phyloP scores from a whole-genome alignment of 2,329 filamentous ascomycete species.

The Aspergillus ustus region DNA sequence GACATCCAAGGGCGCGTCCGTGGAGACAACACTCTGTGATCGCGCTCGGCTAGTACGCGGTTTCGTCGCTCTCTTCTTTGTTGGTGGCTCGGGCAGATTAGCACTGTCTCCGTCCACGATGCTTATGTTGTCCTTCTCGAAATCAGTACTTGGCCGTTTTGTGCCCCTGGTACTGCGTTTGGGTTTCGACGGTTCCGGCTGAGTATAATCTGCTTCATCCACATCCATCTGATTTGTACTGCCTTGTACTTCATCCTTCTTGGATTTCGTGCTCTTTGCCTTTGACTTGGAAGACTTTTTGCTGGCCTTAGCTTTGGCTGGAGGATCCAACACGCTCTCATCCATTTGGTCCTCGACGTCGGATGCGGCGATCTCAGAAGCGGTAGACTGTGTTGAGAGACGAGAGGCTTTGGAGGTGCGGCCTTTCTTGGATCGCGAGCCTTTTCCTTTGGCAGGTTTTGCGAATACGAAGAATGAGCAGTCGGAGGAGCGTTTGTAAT shows the following conservation, averaged over 20 bases:
- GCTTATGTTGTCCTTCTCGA: slow-evolving; percentile 39
- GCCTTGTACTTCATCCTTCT: slow-evolving; percentile 50
- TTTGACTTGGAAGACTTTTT: slow-evolving; percentile 46
- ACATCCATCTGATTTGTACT: slow-evolving; percentile 40
- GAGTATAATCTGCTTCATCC: slow-evolving; percentile 31
- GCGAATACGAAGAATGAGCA: slow-evolving; percentile 82
- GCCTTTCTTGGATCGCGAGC: slow-evolving; percentile 58
- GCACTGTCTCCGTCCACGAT: slow-evolving; percentile 19
- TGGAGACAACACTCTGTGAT: slow-evolving; percentile 40
- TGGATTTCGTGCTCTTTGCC: slow-evolving; percentile 42
- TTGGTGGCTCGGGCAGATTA: slow-evolving; percentile 46
- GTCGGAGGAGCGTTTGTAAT: slow-evolving; percentile 74
- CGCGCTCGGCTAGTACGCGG: slow-evolving; percentile 55
- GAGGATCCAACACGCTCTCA: slow-evolving; percentile 58
- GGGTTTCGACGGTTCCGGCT: slow-evolving; percentile 39
- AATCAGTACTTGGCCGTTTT: slow-evolving; percentile 67
- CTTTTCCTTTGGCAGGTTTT: slow-evolving; percentile 59
- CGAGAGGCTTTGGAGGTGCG: slow-evolving; percentile 72
- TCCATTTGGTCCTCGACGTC: slow-evolving; percentile 59
- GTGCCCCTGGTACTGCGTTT: slow-evolving; percentile 53
- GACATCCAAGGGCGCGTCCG: slow-evolving; percentile 35
- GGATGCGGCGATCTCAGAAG: slow-evolving; percentile 50
- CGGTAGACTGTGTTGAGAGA: slow-evolving; percentile 58
- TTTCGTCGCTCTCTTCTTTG: slow-evolving; percentile 64
- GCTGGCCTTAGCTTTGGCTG: slow-evolving; percentile 59